Conservation (phyloP, 257 asterid species). For the Solanum appendiculatum region DNA sequence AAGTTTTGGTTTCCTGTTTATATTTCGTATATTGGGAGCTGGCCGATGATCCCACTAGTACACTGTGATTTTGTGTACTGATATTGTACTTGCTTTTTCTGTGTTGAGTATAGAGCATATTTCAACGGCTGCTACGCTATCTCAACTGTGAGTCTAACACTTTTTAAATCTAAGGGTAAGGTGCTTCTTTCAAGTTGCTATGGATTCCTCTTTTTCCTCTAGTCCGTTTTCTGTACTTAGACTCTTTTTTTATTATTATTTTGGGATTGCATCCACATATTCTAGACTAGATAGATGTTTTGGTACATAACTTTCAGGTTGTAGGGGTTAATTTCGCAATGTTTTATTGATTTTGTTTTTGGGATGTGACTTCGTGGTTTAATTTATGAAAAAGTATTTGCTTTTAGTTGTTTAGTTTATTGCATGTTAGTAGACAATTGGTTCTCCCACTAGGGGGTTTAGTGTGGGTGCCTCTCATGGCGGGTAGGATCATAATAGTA, state of each 20-base stretch:
- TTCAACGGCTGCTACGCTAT: no score
- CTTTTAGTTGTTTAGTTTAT: no score
- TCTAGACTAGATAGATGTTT: neutral
- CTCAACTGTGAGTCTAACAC: no score
- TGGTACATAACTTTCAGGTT: neutral
- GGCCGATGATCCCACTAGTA: neutral
- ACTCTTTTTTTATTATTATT: neutral
- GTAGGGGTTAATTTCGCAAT: neutral
- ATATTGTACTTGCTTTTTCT: no score
- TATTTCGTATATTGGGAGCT: neutral
- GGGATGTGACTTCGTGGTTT: no score
- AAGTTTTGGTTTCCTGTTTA: neutral
- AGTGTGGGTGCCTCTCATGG: no score
- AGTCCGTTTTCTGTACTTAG: neutral
- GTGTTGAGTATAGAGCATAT: neutral
- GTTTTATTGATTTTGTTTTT: no score
- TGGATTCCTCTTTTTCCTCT: neutral
- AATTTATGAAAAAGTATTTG: neutral
- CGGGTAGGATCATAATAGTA: no score
- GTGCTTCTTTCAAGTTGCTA: neutral
- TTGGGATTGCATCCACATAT: neutral
- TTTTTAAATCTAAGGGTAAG: neutral
- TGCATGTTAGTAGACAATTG: no score
- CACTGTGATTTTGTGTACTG: neutral
- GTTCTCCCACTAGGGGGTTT: no score